Base-by-base conservation (phyloP, 2,329 filamentous ascomycete species). In the Trichophyton equinum region DNA sequence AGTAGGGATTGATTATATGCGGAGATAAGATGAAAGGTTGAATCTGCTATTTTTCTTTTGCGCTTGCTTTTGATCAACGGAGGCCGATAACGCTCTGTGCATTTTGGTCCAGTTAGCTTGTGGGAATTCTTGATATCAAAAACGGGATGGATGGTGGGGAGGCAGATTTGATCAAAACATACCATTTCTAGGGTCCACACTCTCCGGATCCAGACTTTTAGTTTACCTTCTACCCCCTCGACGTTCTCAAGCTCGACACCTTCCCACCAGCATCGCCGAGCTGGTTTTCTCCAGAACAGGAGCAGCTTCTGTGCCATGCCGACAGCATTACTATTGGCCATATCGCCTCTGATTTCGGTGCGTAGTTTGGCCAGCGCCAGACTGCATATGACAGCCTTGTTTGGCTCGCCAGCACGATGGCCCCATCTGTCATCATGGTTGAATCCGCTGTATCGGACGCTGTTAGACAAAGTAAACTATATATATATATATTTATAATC, bases 161-260 rank as follows among this genome's bases (percentile, higher is more conserved):
- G 9, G 11, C 13, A 57, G 9, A 59, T 15, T 60, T 18, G 18
- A 27, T n/a, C 70, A 9, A 18, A 11, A 47, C 79, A 72, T 74
- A 85, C 84, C 84, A 99, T 99, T 80, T 99, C 94, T 62, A 99
- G 81, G 62, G 94, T 99, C 94, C 94, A 99, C 62, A 99, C 94
- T 69, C 94, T 84, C 70, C 94, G 82, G 72, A 99, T 97, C 94
- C 94, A 99, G 62, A 99, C 91, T 77, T 99, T 99, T 67, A 99
- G 81, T 72, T 86, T 89, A 59, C 91, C 92, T 58, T 95, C 85
- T 6, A 97, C 87, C 13, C 94, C 94, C 58, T 95, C 90, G 11
- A 99, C 88, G 65, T 89, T 81, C 18, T 94, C 84, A 51, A 99
- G 80, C 73, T 97, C 91, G 42, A 99, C 88, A 25, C 94, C 94